These are phyloP conservation scores for Blastobotrys indianensis DNA, from an alignment of 1,139 yeast species.

Conservation along the genomic window DNA sequence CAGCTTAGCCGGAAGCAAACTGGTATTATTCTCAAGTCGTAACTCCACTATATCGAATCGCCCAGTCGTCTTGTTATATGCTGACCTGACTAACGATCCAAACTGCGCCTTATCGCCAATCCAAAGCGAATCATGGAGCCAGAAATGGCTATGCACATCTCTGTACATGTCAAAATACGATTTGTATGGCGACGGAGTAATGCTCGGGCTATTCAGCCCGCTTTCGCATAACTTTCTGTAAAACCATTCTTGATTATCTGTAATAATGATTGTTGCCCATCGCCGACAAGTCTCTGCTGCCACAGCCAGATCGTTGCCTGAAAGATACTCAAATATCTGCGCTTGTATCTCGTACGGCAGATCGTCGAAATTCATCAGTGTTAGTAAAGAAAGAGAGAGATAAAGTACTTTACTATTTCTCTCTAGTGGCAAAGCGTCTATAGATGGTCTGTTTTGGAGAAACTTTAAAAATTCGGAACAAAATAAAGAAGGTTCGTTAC, in stretches of 20 bases:
- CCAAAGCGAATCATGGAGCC: constrained; percentile 30
- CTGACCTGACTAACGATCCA: constrained; percentile 27
- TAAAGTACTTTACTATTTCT: too few species aligned
- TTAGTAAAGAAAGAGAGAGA: too few species aligned
- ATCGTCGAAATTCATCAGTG: too few species aligned
- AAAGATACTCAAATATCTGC: constrained; percentile 17
- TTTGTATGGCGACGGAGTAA: constrained; percentile 16
- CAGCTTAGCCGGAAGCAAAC: not conserved
- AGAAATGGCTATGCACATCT: constrained; percentile 20
- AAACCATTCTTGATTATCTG: constrained; percentile 17
- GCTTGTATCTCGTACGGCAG: constrained; percentile 25
- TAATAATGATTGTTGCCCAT: constrained; percentile 15
- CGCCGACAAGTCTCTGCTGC: constrained; percentile 20
- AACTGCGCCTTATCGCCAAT: constrained; percentile 27
- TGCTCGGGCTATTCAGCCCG: constrained; percentile 4
- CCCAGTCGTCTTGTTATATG: constrained; percentile 17
- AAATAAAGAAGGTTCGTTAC: too few species aligned
- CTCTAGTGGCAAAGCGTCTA: too few species aligned
- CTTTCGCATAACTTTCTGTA: constrained; percentile 21
- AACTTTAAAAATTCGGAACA: too few species aligned
- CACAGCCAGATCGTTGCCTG: constrained; percentile 22
- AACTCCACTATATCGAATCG: constrained; percentile 9
- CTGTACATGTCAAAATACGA: constrained; percentile 18
- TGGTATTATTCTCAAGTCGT: not conserved
- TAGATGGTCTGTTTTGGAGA: too few species aligned